Base-by-base conservation (phyloP, 805 yeast species). In the Starmerella apis region DNA sequence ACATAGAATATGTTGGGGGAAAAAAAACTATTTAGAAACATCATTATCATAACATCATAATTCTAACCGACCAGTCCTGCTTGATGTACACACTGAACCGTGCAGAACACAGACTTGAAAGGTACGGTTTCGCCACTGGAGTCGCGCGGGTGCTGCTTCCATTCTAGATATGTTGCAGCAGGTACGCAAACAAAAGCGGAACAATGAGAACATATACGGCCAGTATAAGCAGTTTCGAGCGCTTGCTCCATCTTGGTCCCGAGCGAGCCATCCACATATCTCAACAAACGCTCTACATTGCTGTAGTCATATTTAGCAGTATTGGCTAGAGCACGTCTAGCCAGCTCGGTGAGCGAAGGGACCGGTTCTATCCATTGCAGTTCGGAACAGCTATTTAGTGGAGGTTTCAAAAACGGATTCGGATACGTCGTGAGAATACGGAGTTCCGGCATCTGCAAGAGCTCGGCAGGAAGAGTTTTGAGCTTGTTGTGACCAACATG, bases 401-500 rank as follows among this genome's bases (percentile, higher is more conserved):
- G 66, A 11, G 53, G 53, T 32, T 52, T 46, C 5, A 54, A 19
- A 24, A 69, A 61, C 13, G 66, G 66, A 43, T 69, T 69, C 9
- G 72, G 71, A 33, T 61, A 56, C n/a, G 65, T 56, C 4, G 68
- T 58, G 25, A 70, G 51, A 10, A 61, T 54, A 16, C 49, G 47
- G 39, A 69, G 61, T 7, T 52, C 32, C 7, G 53, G 54, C 35
- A 70, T 55, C 4, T 42, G 50, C 19, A 63, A 58, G 10, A 69
- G 51, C 52, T 69, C 72, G 7, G 60, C 50, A 1, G 73, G 73
- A 35, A 69, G 53, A 23, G 52, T 63, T 37, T 50, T 25, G 24
- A 69, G 56, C 19, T 52, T 45, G 54, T 69, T 69, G 25, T 64
- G 64, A 20, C 67, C 65, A 16, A 70, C 47, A 2, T 67, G 62